Evolutionary conservation across 148 eudicot genomes (phyloP).

Genomic region (Talinum fruticosum): DNA sequence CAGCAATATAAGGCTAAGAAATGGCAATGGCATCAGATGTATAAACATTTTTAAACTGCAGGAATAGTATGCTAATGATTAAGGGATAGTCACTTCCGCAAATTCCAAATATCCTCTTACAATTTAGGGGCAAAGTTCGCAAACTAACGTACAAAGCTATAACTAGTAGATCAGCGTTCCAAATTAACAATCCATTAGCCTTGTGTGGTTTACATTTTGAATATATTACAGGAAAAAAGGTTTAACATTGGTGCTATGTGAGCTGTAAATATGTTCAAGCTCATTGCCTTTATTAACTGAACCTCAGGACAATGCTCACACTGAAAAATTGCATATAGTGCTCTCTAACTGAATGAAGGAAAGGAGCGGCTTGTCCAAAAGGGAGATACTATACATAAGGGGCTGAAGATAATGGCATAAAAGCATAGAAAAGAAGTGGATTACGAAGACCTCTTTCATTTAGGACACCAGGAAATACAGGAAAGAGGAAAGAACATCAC

Average conservation of each 20-base stretch:
- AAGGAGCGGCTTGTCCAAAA: not conserved
- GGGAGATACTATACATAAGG: not conserved
- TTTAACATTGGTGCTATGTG: no score
- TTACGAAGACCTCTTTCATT: no score
- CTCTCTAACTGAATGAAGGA: not conserved
- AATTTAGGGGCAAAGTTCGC: not conserved
- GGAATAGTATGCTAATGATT: not conserved
- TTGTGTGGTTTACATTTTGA: not conserved
- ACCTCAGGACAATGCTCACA: not conserved
- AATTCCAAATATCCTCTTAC: not conserved
- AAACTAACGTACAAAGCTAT: not conserved
- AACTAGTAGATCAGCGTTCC: not conserved
- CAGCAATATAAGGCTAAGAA: not conserved
- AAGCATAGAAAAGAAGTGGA: not conserved
- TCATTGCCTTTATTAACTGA: not conserved
- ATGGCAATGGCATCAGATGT: not conserved
- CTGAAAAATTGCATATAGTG: not conserved
- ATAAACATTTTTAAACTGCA: not conserved
- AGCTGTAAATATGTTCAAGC: no score
- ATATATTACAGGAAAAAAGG: not conserved
- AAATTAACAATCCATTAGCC: not conserved
- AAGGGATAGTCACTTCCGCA: not conserved
- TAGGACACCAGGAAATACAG: no score
- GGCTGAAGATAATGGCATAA: not conserved
- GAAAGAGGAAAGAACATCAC: no score